phyloP scores from a whole-genome alignment of 768 basidiomycete genomes.

The Gymnopilus junonius region DNA sequence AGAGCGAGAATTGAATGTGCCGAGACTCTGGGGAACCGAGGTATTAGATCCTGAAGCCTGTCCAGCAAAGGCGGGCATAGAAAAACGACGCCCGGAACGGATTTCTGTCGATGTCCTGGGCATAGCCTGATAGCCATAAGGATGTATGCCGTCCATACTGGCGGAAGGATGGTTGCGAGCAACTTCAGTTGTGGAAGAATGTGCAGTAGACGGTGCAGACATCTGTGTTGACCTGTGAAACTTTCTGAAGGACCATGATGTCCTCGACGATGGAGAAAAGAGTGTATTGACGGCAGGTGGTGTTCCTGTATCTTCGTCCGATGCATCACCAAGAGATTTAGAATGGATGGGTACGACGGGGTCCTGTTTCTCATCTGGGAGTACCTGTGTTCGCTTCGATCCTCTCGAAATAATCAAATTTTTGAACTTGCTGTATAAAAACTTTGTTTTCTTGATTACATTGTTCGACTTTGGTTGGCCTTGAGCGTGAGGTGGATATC shows the following conservation, averaged over 20 bases:
- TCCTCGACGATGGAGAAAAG: slow-evolving; percentile 2
- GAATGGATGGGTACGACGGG: background rate
- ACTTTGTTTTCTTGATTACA: slow-evolving; percentile 23
- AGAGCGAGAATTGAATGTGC: background rate
- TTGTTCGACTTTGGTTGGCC: slow-evolving; percentile 10
- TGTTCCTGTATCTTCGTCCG: background rate
- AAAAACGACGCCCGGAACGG: slow-evolving; percentile 40
- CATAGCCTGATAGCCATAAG: slow-evolving; percentile 26
- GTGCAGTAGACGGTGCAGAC: slow-evolving; percentile 23
- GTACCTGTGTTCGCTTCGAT: background rate
- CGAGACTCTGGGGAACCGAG: slow-evolving; percentile 17
- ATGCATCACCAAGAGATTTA: background rate
- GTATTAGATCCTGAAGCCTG: slow-evolving; percentile 23
- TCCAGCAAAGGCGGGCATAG: slow-evolving; percentile 30
- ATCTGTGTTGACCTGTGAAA: slow-evolving; percentile 16
- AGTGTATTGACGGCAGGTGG: background rate
- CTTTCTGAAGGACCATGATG: slow-evolving; percentile 7
- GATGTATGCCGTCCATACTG: slow-evolving; percentile 16
- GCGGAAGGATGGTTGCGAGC: slow-evolving; percentile 3
- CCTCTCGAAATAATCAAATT: slow-evolving; percentile 12
- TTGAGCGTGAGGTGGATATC: background rate
- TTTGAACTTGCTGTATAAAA: slow-evolving; percentile 21
- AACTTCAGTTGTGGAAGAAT: slow-evolving; percentile 13
- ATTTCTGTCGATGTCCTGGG: slow-evolving; percentile 39
- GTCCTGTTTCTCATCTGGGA: background rate